Base-by-base conservation (phyloP, 2,329 filamentous ascomycete species). In the Hymenoscyphus salicellus region DNA sequence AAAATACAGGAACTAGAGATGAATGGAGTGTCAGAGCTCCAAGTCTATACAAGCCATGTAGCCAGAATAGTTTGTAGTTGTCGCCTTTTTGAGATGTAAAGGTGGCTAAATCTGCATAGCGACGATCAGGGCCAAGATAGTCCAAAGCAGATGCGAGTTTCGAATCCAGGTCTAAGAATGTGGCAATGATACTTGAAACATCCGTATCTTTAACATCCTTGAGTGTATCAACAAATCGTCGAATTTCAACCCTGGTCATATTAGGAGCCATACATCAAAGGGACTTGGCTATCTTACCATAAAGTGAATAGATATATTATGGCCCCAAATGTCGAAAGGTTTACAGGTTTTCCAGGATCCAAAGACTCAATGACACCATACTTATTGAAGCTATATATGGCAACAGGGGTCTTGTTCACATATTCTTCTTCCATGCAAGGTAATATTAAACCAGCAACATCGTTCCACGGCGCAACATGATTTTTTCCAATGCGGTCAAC, bases 1-100 rank as follows among this genome's bases (percentile, higher is more conserved):
- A 66, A 43, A 69, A 69, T 10, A 69, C n/a, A 23, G 67, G 66
- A 36, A 69, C 65, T 14, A 68, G 38, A 28, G 62, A 65, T 5
- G 65, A 65, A 33, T 69, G 66, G 10, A 69, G 57, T 30, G 56
- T 61, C 23, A 64, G 63, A 23, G 43, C 57, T 30, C 63, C 66
- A 16, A 68, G 62, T 57, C 61, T 60, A 32, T 69, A 66, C 3
- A 69, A 32, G 30, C 55, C 33, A 28, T 69, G 65, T 14, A 68
- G 26, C 32, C 46, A 63, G 33, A 69, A 68, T 1, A 68, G 36
- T 23, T 57, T 57, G 26, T 63, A 66, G 20, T 58, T 32, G 43
- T 66, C 60, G 1, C 61, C 17, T 20, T 64, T 68, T 14, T 60
- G 52, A 17, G 55, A 60, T 17, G 33, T 52, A 28, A 65, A 66